Conservation (phyloP, 1,284 basidiomycete species). For the Austroboletus niveus region DNA sequence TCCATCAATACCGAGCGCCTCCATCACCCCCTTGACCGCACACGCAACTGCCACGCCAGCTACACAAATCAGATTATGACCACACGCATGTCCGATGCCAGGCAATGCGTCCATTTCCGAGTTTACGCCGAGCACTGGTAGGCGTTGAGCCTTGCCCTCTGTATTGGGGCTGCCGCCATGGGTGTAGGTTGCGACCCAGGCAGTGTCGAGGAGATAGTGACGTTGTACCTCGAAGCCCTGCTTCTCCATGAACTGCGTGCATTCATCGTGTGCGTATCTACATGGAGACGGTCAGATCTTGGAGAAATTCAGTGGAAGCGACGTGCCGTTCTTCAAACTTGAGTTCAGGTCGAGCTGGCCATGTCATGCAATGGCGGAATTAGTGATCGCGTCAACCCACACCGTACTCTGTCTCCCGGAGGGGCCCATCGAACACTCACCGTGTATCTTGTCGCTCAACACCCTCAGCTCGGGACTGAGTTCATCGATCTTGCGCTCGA, state of each 20-base stretch:
- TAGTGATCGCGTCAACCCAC: too few species aligned
- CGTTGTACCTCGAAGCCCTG: slow-evolving; percentile 60
- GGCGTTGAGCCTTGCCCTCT: neutral
- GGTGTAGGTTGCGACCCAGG: slow-evolving; percentile 65
- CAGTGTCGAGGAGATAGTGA: slow-evolving; percentile 62
- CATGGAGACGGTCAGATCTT: neutral
- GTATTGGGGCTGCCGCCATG: slow-evolving; percentile 12
- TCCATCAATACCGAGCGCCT: slow-evolving; percentile 57
- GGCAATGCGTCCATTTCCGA: slow-evolving; percentile 71
- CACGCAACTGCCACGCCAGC: slow-evolving; percentile 66
- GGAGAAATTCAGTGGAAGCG: neutral
- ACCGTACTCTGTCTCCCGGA: neutral
- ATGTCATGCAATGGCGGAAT: too few species aligned
- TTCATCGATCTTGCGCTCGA: slow-evolving; percentile 55
- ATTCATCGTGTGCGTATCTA: slow-evolving; percentile 52
- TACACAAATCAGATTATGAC: slow-evolving; percentile 78
- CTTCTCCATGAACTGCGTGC: slow-evolving; percentile 54
- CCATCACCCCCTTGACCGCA: slow-evolving; percentile 56
- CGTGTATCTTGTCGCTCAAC: slow-evolving; percentile 69
- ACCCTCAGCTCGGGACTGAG: slow-evolving; percentile 54
- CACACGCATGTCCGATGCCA: slow-evolving; percentile 72
- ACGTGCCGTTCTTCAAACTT: slow-evolving; percentile 52
- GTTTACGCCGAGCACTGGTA: slow-evolving; percentile 62
- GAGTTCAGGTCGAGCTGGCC: slow-evolving; percentile 56
- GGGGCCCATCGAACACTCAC: slow-evolving; percentile 30